Base-by-base conservation (phyloP, 768 basidiomycete species). In the Phanerochaete sordida region DNA sequence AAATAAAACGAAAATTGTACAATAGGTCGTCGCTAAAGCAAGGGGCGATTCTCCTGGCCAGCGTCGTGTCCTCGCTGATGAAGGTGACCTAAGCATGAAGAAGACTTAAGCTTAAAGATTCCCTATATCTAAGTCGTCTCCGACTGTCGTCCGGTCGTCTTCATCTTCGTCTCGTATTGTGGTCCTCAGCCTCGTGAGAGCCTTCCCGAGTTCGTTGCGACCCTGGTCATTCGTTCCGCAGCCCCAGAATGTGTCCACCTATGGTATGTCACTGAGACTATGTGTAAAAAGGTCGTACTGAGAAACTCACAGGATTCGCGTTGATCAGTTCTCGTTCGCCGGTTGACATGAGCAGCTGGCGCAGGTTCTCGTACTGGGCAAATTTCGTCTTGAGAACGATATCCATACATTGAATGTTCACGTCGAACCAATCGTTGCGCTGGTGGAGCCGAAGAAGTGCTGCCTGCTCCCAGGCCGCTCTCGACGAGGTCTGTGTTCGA, bases 151-250 rank as follows among this genome's bases (percentile, higher is more conserved):
- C 39, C 39, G 19, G 39, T 43, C 11, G 8, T 9, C 39, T 16
- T 19, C 39, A 4, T 4, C 39, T 6, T 19, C 19, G 8, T 4
- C 39, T 19, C 81, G 82, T 55, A 88, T 72, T 68, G 77, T 81
- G 47, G 73, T 70, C 62, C 89, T 77, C 64, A 91, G 73, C 64
- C 85, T 81, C 63, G 83, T 81, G 9, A 90, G 77, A 11, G 85
- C 83, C 68, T 86, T 88, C 39, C 89, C 89, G 33, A 91, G 81
- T 70, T 91, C 87, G 62, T 91, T 91, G 31, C 84, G 81, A 27
- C 89, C 89, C 65, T 77, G 74, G 23, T 79, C 74, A 69, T 91
- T 85, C 43, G 80, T 74, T 6, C 89, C 89, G 62, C 85, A 72
- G 21, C 89, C 89, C 88, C 89, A 91, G 72, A 89, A 89, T 33